Base-by-base conservation (phyloP, 257 asterid species). In the Forsythia viridissima region DNA sequence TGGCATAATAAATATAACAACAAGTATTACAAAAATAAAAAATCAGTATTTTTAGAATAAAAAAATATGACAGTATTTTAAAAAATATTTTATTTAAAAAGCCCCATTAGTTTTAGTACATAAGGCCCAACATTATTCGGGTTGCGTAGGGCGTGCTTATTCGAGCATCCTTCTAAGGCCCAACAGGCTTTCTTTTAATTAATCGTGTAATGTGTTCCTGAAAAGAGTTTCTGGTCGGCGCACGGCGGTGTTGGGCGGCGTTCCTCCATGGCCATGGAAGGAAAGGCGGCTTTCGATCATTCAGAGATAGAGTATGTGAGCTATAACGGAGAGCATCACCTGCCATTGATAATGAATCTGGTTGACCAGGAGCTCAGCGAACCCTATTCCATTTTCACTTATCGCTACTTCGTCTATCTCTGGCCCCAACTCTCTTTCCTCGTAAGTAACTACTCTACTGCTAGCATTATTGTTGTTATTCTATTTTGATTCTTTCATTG, bases 341-440 rank as follows among this genome's bases (percentile, higher is more conserved):
- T 93, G 46, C 99, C 99, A n/a, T 85, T 95, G 48, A 93, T 95
- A 57, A 95, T 93, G 99, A 88, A 95, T 75, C 92, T 95, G 75
- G 99, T 96, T 72, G 99, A 96, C 74, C 86, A 92, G 85, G 98
- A 93, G 88, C 97, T 93, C 55, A 93, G 97, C 55, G 99, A 96
- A 76, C 99, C 99, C 67, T 96, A 96, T 79, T 96, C 99, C 78
- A 93, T 96, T 80, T 96, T 96, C 89, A 93, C 99, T 39, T 96
- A 96, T 84, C 90, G 99, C 83, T 96, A 93, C 91, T 96, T 96
- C 81, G 99, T 96, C 81, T 90, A 96, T 83, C 97, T 90, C 78
- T 96, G 98, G 99, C 99, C 99, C 6, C 87, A 93, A 44, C 92
- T 96, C 78, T 91, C 93, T 48, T 93, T 93, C 89, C 94, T 96